Conservation (phyloP, 2,329 filamentous ascomycete genomes). For the Penicillium expansum region DNA sequence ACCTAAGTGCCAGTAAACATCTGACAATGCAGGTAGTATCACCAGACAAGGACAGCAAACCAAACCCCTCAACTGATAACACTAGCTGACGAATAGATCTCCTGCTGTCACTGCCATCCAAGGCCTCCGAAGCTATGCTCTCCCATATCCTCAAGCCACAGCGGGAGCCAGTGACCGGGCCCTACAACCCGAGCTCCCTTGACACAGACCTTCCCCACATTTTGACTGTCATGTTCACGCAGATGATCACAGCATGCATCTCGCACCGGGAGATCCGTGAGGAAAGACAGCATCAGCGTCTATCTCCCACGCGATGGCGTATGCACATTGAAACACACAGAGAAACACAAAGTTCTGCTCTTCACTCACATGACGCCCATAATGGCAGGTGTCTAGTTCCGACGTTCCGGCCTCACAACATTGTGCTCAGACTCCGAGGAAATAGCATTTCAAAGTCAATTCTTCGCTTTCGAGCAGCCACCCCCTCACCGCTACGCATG, state of each 20-base stretch:
- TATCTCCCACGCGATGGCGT: constrained; percentile 1
- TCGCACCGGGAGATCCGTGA: constrained; percentile 3
- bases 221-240: not conserved
- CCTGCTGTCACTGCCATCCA: not conserved
- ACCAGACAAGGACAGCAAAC: constrained; percentile 2
- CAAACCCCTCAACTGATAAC: not conserved
- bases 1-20: not conserved
- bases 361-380: constrained; percentile 3
- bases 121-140: not conserved
- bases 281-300: constrained; percentile 1
- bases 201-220: constrained; percentile 4
- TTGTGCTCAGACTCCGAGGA: constrained; percentile 1
- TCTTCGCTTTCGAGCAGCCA: constrained; percentile 7
- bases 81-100: not conserved
- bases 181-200: not conserved
- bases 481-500: constrained; percentile 16
- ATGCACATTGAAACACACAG: not conserved
- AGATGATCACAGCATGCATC: constrained; percentile 6
- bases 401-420: constrained; percentile 4
- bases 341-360: not conserved
- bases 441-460: constrained; percentile 18
- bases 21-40: constrained; percentile 1
- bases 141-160: not conserved
- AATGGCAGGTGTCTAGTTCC: constrained; percentile 2
- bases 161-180: not conserved